phyloP scores from a whole-genome alignment of 2,329 filamentous ascomycete species.

The Stagonosporopsis chrysanthemi region DNA sequence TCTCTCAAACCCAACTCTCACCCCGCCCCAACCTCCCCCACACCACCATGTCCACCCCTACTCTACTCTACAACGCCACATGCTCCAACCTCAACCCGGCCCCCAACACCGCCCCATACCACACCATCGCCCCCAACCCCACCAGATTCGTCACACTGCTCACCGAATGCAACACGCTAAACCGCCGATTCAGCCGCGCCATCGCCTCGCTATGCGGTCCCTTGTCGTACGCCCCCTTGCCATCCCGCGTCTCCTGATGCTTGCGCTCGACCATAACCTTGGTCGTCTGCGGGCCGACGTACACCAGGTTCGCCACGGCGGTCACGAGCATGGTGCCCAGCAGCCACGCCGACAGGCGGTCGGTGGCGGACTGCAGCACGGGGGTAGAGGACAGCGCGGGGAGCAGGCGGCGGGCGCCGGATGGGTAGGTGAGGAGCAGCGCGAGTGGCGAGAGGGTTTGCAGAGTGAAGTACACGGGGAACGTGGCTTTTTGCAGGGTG shows the following conservation, averaged over 20 bases:
- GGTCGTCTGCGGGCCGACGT: constrained; percentile 78
- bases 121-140: constrained; percentile 72
- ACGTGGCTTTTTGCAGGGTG: constrained; percentile 75
- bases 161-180: constrained; percentile 79
- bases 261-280: constrained; percentile 77
- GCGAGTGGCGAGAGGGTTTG: constrained; percentile 78
- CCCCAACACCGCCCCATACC: constrained; percentile 79
- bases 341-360: constrained; percentile 57
- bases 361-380: constrained; percentile 21
- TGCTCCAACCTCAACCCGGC: constrained; percentile 11
- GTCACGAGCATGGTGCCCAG: constrained; percentile 74
- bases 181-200: constrained; percentile 62
- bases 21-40: too few relatives aligned
- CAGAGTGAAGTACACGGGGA: constrained; percentile 87
- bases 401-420: constrained; percentile 21
- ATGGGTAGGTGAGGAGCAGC: constrained; percentile 80
- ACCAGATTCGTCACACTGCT: constrained; percentile 81
- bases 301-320: constrained; percentile 72
- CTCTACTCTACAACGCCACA: constrained; percentile 10
- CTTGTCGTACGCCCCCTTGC: constrained; percentile 83
- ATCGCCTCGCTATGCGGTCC: constrained; percentile 86
- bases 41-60: too few relatives aligned
- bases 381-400: constrained; percentile 13
- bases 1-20: too few relatives aligned
- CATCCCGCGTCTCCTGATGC: constrained; percentile 86